phyloP scores from a whole-genome alignment of 495 filamentous ascomycete genomes.

The Penicillium cataractarum region DNA sequence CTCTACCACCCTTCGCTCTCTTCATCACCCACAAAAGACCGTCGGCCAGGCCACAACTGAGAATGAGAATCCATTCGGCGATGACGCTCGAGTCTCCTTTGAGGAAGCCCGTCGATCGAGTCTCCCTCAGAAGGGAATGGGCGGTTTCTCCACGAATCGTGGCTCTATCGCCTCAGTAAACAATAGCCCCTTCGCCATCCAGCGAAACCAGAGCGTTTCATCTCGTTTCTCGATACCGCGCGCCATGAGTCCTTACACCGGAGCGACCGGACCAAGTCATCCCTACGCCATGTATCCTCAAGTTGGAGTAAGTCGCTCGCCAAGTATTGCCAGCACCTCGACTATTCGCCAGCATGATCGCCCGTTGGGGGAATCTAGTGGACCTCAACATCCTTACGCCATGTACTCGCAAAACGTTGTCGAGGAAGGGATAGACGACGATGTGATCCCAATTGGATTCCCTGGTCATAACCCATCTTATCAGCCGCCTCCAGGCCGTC shows the following conservation, averaged over 20 bases:
- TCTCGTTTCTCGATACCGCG: slow-evolving; percentile 50
- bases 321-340: slow-evolving; percentile 67
- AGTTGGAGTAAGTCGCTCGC: slow-evolving; percentile 58
- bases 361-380: slow-evolving; percentile 62
- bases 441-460: slow-evolving; percentile 73
- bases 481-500: slow-evolving; percentile 71
- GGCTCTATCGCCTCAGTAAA: slow-evolving; percentile 39
- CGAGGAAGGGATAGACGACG: slow-evolving; percentile 50
- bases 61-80: slow-evolving; percentile 47
- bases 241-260: slow-evolving; percentile 56
- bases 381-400: slow-evolving; percentile 86
- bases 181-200: slow-evolving; percentile 36
- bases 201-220: slow-evolving; percentile 47
- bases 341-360: slow-evolving; percentile 59
- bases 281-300: slow-evolving; percentile 61
- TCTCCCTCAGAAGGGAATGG: slow-evolving; percentile 44
- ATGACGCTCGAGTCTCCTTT: slow-evolving; percentile 44
- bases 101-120: slow-evolving; percentile 45
- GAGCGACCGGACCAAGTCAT: slow-evolving; percentile 59
- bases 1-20: slow-evolving; percentile 41
- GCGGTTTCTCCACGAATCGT: slow-evolving; percentile 36
- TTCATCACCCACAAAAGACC: slow-evolving; percentile 27
- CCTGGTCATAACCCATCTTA: slow-evolving; percentile 65
- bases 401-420: slow-evolving; percentile 81
- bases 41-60: slow-evolving; percentile 34